phyloP scores from a whole-genome alignment of 176 grass and related monocot genomes.

The Triticum aestivum region DNA sequence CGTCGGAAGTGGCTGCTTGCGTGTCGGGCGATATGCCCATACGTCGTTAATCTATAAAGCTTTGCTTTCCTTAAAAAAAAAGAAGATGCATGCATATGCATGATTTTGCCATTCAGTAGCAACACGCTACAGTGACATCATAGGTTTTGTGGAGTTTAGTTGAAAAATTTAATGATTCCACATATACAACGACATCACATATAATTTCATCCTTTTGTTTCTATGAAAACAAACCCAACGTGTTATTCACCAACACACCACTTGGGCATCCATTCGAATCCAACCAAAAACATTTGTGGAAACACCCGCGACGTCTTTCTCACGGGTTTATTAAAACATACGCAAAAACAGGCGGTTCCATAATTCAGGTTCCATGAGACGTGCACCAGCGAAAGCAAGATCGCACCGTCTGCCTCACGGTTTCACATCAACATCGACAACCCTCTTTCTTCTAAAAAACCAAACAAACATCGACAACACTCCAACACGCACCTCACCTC shows the following conservation, averaged over 20 bases:
- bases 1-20: too few species aligned
- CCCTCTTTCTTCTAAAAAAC: too few species aligned
- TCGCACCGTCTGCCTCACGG: not conserved
- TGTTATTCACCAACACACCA: not conserved
- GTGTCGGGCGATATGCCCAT: too few species aligned
- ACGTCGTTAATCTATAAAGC: too few species aligned
- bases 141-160: not conserved
- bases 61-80: too few species aligned
- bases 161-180: not conserved
- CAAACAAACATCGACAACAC: too few species aligned
- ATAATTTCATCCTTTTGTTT: too few species aligned
- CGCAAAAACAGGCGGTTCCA: not conserved
- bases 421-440: not conserved
- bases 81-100: not conserved
- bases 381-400: not conserved
- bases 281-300: not conserved
- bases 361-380: not conserved
- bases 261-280: not conserved
- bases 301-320: not conserved
- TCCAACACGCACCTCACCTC: not conserved
- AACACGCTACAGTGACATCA: not conserved
- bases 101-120: not conserved
- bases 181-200: not conserved
- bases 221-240: not conserved
- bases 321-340: not conserved